Conservation (phyloP, 2,329 filamentous ascomycete species). For the Aspergillus quadricinctus region DNA sequence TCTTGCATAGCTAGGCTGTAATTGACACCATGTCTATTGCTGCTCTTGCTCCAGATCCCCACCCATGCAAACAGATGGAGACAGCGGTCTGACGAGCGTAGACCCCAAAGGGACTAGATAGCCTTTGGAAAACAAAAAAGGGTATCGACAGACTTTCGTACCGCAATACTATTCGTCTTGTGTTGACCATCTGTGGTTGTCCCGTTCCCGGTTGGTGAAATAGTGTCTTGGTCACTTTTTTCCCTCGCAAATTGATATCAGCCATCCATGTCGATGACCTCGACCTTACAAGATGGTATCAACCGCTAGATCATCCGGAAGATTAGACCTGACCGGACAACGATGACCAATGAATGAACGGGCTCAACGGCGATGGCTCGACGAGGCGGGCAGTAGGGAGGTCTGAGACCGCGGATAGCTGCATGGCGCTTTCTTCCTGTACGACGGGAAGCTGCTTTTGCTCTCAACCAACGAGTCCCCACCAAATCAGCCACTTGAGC, state of each 20-base stretch:
- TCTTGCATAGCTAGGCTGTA: conserved; percentile 15
- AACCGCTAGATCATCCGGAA: conserved; percentile 19
- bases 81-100: conserved; percentile 14
- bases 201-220: conserved; percentile 3
- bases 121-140: conserved; percentile 1
- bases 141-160: conserved; percentile 9
- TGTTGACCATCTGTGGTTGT: background rate
- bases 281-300: conserved; percentile 11
- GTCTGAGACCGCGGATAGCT: conserved; percentile 31
- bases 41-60: conserved; percentile 10
- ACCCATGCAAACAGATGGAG: conserved; percentile 26
- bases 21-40: conserved; percentile 9
- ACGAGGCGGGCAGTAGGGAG: conserved; percentile 24
- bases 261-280: conserved; percentile 13
- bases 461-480: conserved; percentile 19
- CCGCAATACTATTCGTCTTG: conserved; percentile 4
- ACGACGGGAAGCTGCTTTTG: conserved; percentile 23
- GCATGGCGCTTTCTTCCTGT: conserved; percentile 27
- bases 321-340: conserved; percentile 15
- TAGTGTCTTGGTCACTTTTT: background rate
- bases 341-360: conserved; percentile 19
- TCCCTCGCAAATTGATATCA: conserved; percentile 4
- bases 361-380: conserved; percentile 13
- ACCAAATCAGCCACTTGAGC: conserved; percentile 11
- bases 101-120: conserved; percentile 5